Percentiles rank a stretch among this genome's conserved stretches.
These are phyloP conservation scores for Cystobasidium pallidum DNA, from an alignment of 1,284 basidiomycete species.

Conservation along the genomic window DNA sequence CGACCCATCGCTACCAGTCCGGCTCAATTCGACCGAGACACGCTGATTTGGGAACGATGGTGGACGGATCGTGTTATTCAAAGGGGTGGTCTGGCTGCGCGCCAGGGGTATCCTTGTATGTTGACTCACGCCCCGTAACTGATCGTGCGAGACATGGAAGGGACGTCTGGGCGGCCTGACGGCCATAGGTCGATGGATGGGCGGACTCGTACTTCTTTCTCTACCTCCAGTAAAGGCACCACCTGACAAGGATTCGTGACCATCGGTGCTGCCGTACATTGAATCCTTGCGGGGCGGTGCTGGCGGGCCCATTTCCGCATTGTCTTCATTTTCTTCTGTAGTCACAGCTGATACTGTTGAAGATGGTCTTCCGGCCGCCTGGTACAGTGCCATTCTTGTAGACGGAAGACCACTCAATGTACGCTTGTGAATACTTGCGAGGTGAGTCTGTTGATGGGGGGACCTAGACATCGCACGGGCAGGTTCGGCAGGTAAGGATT, in stretches of 20 bases:
- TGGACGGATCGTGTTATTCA: neutral
- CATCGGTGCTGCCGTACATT: conserved; percentile 1
- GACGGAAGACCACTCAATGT: conserved; percentile 38
- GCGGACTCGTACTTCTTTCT: conserved; percentile 12
- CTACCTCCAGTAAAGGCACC: neutral
- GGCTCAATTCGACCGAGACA: conserved; percentile 20
- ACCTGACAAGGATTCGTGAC: neutral
- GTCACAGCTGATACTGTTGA: conserved; percentile 32
- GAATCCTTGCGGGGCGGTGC: conserved; percentile 11
- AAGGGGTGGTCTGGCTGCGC: conserved; percentile 37
- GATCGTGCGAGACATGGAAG: conserved; percentile 29
- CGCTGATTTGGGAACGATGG: neutral
- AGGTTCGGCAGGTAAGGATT: conserved; percentile 26
- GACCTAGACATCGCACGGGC: conserved; percentile 5
- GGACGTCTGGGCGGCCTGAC: conserved; percentile 22
- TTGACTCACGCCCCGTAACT: conserved; percentile 2
- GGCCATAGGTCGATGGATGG: conserved; percentile 12
- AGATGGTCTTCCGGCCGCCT: conserved; percentile 28
- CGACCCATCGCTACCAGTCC: conserved; percentile 33
- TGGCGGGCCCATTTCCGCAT: conserved; percentile 32
- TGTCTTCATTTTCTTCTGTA: conserved; percentile 35
- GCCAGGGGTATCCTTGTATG: conserved; percentile 29
- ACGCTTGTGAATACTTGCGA: conserved; percentile 20
- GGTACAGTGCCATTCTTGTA: conserved; percentile 16
- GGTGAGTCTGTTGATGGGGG: conserved; percentile 18